phyloP scores from a whole-genome alignment of 169 alveolate species.

The Eimeria mitis region DNA sequence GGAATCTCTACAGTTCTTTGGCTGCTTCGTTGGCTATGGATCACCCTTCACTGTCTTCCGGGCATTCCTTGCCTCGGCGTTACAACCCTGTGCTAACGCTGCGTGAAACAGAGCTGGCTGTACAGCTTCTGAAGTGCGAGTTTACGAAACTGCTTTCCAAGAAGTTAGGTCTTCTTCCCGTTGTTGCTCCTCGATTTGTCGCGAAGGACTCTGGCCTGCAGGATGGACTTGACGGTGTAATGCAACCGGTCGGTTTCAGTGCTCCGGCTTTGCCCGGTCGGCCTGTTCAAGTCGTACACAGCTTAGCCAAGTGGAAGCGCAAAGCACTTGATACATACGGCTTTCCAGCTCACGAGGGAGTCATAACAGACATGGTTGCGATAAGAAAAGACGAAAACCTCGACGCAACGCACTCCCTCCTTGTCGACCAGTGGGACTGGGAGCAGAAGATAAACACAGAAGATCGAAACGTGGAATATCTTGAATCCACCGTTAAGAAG shows the following conservation, averaged over 20 bases:
- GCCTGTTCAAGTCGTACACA: conserved; percentile 41
- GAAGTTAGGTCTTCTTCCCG: conserved; percentile 13
- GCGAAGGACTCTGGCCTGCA: conserved; percentile 47
- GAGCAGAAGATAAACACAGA: conserved; percentile 35
- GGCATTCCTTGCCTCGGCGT: conserved; percentile 1
- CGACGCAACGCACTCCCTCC: conserved; percentile 37
- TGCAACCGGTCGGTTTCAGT: conserved; percentile 14
- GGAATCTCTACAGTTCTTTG: background rate
- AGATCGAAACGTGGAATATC: conserved; percentile 36
- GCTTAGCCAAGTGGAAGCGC: conserved; percentile 66
- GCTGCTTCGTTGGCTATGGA: background rate
- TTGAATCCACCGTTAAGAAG: conserved; percentile 9
- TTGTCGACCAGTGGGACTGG: conserved; percentile 74
- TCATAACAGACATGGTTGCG: conserved; percentile 31
- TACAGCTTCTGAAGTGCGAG: background rate
- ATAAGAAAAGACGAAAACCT: conserved; percentile 38
- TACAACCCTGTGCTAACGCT: conserved; percentile 23
- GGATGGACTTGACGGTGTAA: conserved; percentile 35
- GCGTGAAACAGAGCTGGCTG: conserved; percentile 60
- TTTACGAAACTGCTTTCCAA: conserved; percentile 9
- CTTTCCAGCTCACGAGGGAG: conserved; percentile 2
- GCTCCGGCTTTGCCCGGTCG: background rate
- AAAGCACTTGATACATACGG: background rate
- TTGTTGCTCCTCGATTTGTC: conserved; percentile 42
- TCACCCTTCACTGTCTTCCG: background rate